Conservation (phyloP, 106 monocot genomes). For the Dioscorea dumetorum region DNA sequence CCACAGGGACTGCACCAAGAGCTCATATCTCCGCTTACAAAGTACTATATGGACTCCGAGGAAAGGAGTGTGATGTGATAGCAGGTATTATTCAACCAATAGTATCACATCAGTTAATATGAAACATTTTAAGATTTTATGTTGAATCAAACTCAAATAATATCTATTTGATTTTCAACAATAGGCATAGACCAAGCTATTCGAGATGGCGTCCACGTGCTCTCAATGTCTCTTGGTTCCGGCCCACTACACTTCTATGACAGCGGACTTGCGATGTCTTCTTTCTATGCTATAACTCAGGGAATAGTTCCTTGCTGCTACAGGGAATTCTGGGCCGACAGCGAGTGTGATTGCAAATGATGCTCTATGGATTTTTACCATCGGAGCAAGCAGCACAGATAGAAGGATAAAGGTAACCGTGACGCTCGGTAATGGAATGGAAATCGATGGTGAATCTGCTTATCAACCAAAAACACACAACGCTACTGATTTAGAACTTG, state of each 20-base stretch:
- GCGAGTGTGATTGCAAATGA: slow-evolving; percentile 1
- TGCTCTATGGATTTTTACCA: slow-evolving; percentile 12
- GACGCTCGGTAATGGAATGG: slow-evolving; percentile 12
- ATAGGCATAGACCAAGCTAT: not conserved
- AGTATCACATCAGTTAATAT: not conserved
- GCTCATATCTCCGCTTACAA: not conserved
- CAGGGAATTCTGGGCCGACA: not conserved
- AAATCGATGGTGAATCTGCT: slow-evolving; percentile 4
- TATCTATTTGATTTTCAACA: too few relatives aligned
- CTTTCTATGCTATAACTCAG: not conserved
- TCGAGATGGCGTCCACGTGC: not conserved
- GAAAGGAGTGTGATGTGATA: too few relatives aligned
- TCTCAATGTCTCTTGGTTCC: not conserved
- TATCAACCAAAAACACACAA: slow-evolving; percentile 1
- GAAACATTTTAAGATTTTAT: too few relatives aligned
- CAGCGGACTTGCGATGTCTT: not conserved
- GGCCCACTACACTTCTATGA: not conserved
- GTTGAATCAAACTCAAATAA: too few relatives aligned
- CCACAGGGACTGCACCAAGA: not conserved
- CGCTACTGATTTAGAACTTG: not conserved
- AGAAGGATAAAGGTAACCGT: not conserved
- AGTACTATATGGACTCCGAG: not conserved
- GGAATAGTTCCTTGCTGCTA: not conserved
- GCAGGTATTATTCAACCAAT: too few relatives aligned
- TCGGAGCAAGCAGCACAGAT: slow-evolving; percentile 5